Evolutionary conservation across 2,329 filamentous ascomycete genomes (phyloP).

Genomic region (Aspergillus ochraceus): DNA sequence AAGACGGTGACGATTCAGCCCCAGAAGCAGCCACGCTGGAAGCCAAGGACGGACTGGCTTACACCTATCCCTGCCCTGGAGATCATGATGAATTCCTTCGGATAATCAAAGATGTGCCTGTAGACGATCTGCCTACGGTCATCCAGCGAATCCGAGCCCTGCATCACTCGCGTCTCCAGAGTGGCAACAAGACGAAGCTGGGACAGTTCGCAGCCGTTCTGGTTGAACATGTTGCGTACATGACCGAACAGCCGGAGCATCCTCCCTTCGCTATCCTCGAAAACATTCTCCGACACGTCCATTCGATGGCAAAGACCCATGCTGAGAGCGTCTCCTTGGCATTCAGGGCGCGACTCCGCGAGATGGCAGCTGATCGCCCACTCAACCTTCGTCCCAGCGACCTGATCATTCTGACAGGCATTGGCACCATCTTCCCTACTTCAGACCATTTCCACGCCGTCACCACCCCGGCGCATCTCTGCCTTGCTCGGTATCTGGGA

Average conservation of each 20-base stretch:
- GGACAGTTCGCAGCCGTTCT: constrained; percentile 52
- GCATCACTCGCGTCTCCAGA: constrained; percentile 85
- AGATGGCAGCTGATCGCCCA: constrained; percentile 52
- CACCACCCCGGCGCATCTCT: constrained; percentile 82
- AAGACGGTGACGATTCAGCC: constrained; percentile 19
- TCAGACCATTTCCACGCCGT: constrained; percentile 98
- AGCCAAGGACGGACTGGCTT: constrained; percentile 62
- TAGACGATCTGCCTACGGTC: constrained; percentile 70
- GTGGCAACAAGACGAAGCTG: constrained; percentile 82
- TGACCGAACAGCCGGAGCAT: constrained; percentile 50
- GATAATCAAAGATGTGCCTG: constrained; percentile 61
- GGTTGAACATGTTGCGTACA: constrained; percentile 58
- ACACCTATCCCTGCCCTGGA: constrained; percentile 82
- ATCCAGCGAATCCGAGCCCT: constrained; percentile 87
- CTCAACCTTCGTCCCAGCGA: constrained; percentile 66
- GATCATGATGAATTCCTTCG: constrained; percentile 71
- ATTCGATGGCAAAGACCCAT: constrained; percentile 87
- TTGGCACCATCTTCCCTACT: constrained; percentile 84
- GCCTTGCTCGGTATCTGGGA: constrained; percentile 80
- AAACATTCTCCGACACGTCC: constrained; percentile 80
- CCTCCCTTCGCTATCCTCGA: constrained; percentile 71
- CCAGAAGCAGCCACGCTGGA: constrained; percentile 46
- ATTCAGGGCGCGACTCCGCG: constrained; percentile 71
- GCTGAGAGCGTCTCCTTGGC: constrained; percentile 73
- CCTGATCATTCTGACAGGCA: constrained; percentile 76